Conservation (phyloP, 495 filamentous ascomycete species). For the Usnea hakonensis region DNA sequence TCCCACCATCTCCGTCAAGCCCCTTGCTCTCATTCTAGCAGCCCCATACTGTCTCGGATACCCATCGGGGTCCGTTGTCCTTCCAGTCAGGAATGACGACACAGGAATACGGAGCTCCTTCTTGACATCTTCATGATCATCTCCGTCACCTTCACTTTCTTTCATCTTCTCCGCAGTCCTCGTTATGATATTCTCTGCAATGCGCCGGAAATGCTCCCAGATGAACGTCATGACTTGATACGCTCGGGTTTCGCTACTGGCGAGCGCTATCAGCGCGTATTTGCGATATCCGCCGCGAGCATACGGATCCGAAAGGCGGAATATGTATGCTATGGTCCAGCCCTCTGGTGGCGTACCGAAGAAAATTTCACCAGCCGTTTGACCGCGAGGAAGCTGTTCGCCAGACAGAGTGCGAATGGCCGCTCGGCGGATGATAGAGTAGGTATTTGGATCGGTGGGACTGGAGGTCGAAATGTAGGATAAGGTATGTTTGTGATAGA, state of each 20-base stretch:
- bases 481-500: slow-evolving; percentile 67
- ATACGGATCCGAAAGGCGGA: slow-evolving; percentile 79
- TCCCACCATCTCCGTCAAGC: slow-evolving; percentile 78
- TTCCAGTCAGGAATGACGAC: slow-evolving; percentile 56
- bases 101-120: slow-evolving; percentile 37
- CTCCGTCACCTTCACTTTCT: slow-evolving; percentile 1
- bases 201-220: slow-evolving; percentile 64
- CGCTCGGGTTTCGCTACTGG: slow-evolving; percentile 60
- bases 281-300: slow-evolving; percentile 78
- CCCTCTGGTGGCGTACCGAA: slow-evolving; percentile 78
- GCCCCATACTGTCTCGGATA: slow-evolving; percentile 42
- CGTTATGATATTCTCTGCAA: slow-evolving; percentile 67
- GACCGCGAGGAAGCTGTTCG: slow-evolving; percentile 71
- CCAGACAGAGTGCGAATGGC: slow-evolving; percentile 80
- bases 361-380: slow-evolving; percentile 69
- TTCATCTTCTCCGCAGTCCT: slow-evolving; percentile 40
- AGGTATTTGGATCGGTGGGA: slow-evolving; percentile 65
- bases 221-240: slow-evolving; percentile 69
- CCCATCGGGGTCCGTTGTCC: slow-evolving; percentile 51
- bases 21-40: slow-evolving; percentile 54
- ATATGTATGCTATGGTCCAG: slow-evolving; percentile 89
- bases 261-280: slow-evolving; percentile 81
- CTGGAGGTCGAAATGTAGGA: slow-evolving; percentile 83
- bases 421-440: slow-evolving; percentile 74
- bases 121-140: background rate